A percentile compares a stretch with the other conserved stretches of the same genome.
Conservation (phyloP, 345 rosid species). For the Syzygium jambos region DNA sequence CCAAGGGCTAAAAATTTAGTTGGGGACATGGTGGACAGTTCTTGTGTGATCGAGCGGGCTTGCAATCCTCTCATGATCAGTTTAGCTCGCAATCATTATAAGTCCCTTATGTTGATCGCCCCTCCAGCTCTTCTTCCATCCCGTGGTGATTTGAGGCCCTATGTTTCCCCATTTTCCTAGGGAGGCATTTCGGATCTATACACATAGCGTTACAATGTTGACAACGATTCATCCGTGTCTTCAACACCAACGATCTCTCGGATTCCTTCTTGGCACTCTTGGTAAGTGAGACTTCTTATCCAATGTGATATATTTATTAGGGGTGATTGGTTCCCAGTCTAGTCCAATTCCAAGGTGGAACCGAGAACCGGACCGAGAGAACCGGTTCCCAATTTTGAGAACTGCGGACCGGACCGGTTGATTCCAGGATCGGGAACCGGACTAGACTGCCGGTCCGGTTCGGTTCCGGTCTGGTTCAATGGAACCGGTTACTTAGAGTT, state of each 20-base stretch:
- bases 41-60: background rate
- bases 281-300: background rate
- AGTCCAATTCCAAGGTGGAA: too few relatives aligned
- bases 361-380: too few relatives aligned
- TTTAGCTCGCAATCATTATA: background rate
- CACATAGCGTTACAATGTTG: background rate
- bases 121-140: background rate
- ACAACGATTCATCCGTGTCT: background rate
- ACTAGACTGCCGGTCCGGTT: too few relatives aligned
- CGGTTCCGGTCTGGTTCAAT: too few relatives aligned
- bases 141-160: background rate
- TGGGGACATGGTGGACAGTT: background rate
- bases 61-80: background rate
- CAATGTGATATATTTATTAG: too few relatives aligned
- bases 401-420: too few relatives aligned
- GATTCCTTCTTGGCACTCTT: background rate
- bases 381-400: too few relatives aligned
- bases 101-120: background rate
- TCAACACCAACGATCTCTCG: background rate
- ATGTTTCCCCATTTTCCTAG: background rate
- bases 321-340: too few relatives aligned
- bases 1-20: background rate
- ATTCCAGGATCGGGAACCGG: too few relatives aligned
- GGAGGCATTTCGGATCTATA: background rate
- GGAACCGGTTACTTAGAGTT: too few relatives aligned